Evolutionary conservation across 495 filamentous ascomycete genomes (phyloP), one percentile per base, ranked within the genome.

Genomic region (Penicillium turbatum): DNA sequence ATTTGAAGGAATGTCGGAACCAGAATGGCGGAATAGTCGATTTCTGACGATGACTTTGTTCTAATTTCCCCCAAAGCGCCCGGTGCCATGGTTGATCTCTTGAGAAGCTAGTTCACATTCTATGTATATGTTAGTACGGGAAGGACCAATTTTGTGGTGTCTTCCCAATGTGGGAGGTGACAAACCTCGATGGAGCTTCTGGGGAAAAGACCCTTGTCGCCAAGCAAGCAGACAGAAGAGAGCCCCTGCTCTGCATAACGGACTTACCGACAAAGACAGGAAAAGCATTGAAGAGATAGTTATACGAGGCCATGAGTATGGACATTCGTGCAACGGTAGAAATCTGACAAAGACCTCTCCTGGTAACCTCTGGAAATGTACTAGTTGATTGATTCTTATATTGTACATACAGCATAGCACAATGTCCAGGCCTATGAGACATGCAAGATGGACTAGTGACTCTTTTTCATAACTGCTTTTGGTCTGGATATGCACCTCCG

Each of bases 381-480:
- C 35, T 6, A 16, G n/a, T n/a, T n/a, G n/a, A n/a, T n/a, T n/a
- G 15, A 37, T 6, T 6, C 15, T 13, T 13, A 37, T 12, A n/a
- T 37, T 37, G 35, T 37, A 37, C 35, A n/a, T 37, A 37, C 35
- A n/a, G 7, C 8, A n/a, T 37, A 37, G 35, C 6, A 37, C 35
- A 16, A 16, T 1, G 35, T 37, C 35, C 2, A 6, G 35, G n/a
- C 5, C 11, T 6, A 5, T n/a, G 15, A 16, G 4, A 12, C 35
- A 37, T 37, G 6, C 32, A 35, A 37, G n/a, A 16, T 37, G 41
- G 8, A 44, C 26, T 17, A 30, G 41, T 16, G 29, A 19, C 27
- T 44, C 29, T 42, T 35, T 12, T 10, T n/a, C 4, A 39, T 48
- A 38, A 29, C 37, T 48, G 46, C 46, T 48, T 48, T 48, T 48